Conservation (phyloP, 2,329 filamentous ascomycete genomes). For the Penicillium sp. region DNA sequence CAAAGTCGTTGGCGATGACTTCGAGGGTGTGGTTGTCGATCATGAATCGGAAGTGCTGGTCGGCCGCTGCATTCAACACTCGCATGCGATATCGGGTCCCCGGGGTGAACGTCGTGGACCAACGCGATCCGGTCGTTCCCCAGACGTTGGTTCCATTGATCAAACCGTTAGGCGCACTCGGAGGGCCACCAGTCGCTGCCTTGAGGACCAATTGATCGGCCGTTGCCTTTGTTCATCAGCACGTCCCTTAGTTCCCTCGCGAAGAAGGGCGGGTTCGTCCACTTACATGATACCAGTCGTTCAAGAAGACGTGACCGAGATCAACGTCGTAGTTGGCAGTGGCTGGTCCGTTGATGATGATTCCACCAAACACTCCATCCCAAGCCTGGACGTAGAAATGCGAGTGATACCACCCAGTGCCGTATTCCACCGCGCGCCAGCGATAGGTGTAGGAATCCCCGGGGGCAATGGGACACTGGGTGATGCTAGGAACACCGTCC, state of each 20-base stretch:
- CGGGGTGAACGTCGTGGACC: conserved; percentile 44
- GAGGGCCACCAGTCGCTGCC: conserved; percentile 6
- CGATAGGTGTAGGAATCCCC: conserved; percentile 33
- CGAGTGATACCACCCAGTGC: conserved; percentile 28
- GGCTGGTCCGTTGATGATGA: conserved; percentile 47
- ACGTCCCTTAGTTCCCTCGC: too few species aligned
- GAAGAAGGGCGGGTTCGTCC: too few species aligned
- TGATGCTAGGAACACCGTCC: conserved; percentile 27
- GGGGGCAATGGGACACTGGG: conserved; percentile 37
- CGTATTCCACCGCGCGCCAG: conserved; percentile 34
- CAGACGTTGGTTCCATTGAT: conserved; percentile 46
- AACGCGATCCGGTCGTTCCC: conserved; percentile 9
- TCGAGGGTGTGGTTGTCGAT: conserved; percentile 55
- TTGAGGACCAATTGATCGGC: conserved; percentile 7
- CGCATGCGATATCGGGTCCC: conserved; percentile 29
- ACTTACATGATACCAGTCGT: conserved; percentile 36
- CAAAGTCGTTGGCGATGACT: conserved; percentile 58
- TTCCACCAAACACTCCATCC: conserved; percentile 58
- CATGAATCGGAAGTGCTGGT: conserved; percentile 43
- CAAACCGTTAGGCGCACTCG: conserved; percentile 40
- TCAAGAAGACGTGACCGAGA: conserved; percentile 34
- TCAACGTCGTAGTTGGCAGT: conserved; percentile 40
- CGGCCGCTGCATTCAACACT: conserved; percentile 29
- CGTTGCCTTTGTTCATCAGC: conserved; percentile 2
- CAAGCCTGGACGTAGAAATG: conserved; percentile 33